These are phyloP conservation scores for Chrysoporthe deuterocubensis DNA, from an alignment of 2,329 filamentous ascomycete species.

Conservation along the genomic window DNA sequence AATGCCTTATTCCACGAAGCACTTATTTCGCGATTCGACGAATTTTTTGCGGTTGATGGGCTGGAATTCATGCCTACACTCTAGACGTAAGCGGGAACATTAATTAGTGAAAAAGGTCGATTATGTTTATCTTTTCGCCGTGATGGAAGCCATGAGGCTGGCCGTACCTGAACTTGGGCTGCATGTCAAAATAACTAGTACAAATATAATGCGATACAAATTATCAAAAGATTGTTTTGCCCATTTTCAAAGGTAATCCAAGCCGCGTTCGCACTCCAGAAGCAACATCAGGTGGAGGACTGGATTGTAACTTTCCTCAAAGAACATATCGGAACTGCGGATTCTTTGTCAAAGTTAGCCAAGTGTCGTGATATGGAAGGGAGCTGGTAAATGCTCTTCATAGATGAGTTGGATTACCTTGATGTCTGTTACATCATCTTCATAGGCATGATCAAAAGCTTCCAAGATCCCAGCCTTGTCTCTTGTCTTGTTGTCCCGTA, in stretches of 20 bases:
- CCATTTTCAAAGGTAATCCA: background rate
- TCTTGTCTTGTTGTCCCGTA: conserved; percentile 12
- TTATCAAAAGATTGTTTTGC: background rate
- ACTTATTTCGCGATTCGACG: conserved; percentile 1
- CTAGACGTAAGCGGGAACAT: background rate
- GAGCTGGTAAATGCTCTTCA: background rate
- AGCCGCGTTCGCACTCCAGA: too few species aligned
- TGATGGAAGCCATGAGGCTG: too few species aligned
- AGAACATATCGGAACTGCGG: conserved; percentile 21
- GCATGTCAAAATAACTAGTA: background rate
- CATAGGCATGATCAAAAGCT: conserved; percentile 16
- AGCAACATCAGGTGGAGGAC: background rate
- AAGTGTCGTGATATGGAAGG: background rate
- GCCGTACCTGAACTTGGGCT: too few species aligned
- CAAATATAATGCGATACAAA: background rate
- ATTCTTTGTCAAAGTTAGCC: background rate
- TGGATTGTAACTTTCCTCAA: background rate
- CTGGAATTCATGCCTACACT: background rate
- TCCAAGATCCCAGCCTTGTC: conserved; percentile 14
- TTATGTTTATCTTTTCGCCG: too few species aligned
- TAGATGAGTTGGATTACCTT: conserved; percentile 11
- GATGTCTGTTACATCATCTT: conserved; percentile 21
- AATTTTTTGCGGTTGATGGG: background rate
- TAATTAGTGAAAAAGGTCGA: too few species aligned
- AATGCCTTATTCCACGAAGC: background rate